Evolutionary conservation across 176 grass and related monocot genomes (phyloP), one percentile per base, ranked within the genome.

Genomic region (Chloris gayana): DNA sequence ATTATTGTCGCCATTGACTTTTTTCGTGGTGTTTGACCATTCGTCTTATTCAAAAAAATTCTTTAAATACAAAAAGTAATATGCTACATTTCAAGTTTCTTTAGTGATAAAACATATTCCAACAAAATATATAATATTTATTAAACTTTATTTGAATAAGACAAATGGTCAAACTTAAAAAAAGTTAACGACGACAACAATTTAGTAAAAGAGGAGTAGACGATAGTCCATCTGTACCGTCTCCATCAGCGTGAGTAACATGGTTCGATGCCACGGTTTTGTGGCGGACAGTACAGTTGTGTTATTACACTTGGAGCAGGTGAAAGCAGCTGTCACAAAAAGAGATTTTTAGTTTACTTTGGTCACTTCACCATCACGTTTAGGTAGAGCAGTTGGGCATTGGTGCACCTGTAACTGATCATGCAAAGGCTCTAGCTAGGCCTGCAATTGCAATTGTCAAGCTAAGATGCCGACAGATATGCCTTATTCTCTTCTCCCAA

Each of bases 321-420:
- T 15, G 54, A 22, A 14, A 54, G 2, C 7, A 38, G 44, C 38
- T 44, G 41, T 44, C 41, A 44, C 41, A 12, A 13, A 39, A 12
- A 44, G 59, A 78, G 60, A 41, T 33, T 37, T 37, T 41, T 47
- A 60, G 12, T 21, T 57, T 17, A 18, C 54, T 66, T 66, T 67
- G 18, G 31, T 67, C 32, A 37, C 76, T 79, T 67, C 64, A 4
- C 77, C 77, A 54, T 69, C 64, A 14, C 83, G 77, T 82, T 85
- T 73, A 53, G 87, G 67, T 82, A n/a, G 21, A 72, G 78, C 56
- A 26, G 67, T 61, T 89, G 45, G 49, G 44, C 72, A 77, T 34
- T 76, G 37, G 57, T 74, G 69, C 59, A 79, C n/a, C 50, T 69
- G 38, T 73, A 67, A 47, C 27, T 68, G 68, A 67, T 37, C 75